phyloP scores from a whole-genome alignment of 345 rosid genomes.

The Rubroshorea leprosula region DNA sequence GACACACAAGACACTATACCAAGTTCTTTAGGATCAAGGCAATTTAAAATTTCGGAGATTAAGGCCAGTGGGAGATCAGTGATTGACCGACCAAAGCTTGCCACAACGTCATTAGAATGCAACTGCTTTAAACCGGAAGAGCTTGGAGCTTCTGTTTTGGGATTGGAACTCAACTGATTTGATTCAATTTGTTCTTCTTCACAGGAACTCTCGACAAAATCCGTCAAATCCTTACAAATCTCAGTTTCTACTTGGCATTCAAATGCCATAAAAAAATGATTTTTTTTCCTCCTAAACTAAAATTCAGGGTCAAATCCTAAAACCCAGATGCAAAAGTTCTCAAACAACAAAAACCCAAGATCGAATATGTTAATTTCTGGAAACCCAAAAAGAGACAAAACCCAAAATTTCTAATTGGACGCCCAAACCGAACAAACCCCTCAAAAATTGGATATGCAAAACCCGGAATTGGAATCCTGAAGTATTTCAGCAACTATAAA shows the following conservation, averaged over 20 bases:
- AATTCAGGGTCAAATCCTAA: background rate
- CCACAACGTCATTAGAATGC: constrained; percentile 29
- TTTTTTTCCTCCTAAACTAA: background rate
- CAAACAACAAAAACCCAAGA: constrained; percentile 2
- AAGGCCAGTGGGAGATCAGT: constrained; percentile 80
- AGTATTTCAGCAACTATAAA: background rate
- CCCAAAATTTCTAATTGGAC: background rate
- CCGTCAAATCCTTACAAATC: constrained; percentile 21
- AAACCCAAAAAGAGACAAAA: background rate
- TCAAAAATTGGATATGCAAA: background rate
- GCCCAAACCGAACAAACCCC: constrained; percentile 8
- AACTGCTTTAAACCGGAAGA: constrained; percentile 26
- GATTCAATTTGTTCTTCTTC: constrained; percentile 17
- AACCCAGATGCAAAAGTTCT: background rate
- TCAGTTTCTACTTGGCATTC: constrained; percentile 54
- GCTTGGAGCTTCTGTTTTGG: constrained; percentile 18
- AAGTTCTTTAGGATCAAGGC: constrained; percentile 78
- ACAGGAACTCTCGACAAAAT: constrained; percentile 18
- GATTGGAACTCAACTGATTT: constrained; percentile 10
- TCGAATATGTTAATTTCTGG: background rate
- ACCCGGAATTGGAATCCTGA: constrained; percentile 2
- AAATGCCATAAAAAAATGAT: constrained; percentile 71
- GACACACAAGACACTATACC: constrained; percentile 89
- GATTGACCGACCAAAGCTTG: constrained; percentile 31
- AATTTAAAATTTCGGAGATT: constrained; percentile 68